Evolutionary conservation across 1,139 yeast genomes (phyloP), one percentile per base, ranked within the genome.

Genomic region (Lodderomyces orthopsilosis): DNA sequence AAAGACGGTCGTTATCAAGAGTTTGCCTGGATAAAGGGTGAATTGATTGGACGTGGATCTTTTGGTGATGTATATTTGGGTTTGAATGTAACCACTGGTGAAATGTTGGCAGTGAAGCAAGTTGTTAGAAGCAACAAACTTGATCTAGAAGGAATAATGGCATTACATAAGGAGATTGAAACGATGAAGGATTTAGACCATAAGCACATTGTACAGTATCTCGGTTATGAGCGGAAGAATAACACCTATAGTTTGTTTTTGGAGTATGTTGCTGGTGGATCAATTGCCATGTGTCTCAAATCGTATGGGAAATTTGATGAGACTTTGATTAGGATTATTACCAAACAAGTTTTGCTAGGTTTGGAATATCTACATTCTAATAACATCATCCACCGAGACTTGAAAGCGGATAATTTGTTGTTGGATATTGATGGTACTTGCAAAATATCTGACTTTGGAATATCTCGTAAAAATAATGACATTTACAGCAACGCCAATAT

Each of bases 11-110:
- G 80, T 38, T 79, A 79, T 55, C 85, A 85, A 55, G 95, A 89
- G 62, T 90, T 91, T 70, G 94, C 93, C 0, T 94, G 99, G 99
- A 87, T 94, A 42, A 90, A 90, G 60, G 99, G 99, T 72, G 98
- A 91, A 57, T 73, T 93, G 50, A 89, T 94, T 47, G 99, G 99
- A 1, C 81, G 91, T 47, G 99, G 99, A 0, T 91, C 97, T 0
- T 94, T 91, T 71, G 99, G 98, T n/a, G 84, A 88, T 37, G 98
- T 94, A 1, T 93, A 79, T 57, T 73, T 94, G 47, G 98, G 96
- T 1, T 74, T 94, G 57, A 94, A 94, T 62, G 94, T 90, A 13
- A 93, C 98, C 1, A 90, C 96, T 0, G 98, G 98, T 44, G 99
- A 94, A 57, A 91, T 94, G 96, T 83, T 94, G 67, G 99, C 99